Evolutionary conservation across 192 early-diverging fungal genomes (phyloP), one percentile per base, ranked within the genome.

Genomic region (Entrophospora sp.): DNA sequence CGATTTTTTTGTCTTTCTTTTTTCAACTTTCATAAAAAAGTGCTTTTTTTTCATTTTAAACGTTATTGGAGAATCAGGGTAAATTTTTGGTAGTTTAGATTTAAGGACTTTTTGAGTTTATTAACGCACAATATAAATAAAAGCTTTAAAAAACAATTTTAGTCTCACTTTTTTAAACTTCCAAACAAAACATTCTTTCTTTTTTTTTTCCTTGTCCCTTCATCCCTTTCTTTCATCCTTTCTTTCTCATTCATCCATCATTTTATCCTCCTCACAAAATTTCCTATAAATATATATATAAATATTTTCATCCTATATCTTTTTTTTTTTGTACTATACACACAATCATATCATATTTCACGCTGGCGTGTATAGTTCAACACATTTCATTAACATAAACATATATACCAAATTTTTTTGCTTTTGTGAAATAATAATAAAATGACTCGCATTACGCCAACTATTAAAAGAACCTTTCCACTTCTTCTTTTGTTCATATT

Each of bases 361-460:
- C 62, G 62, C 62, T 64, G 62, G 62, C 62, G 62, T 64, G 62
- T 25, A 22, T 20, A 34, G n/a, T 49, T 35, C 10, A 40, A n/a
- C n/a, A n/a, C n/a, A n/a, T 20, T 37, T 37, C 18, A 36, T 36
- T 30, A 2, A 24, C 2, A 57, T 9, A 37, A 36, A 16, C 4
- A 12, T 9, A 22, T 38, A 8, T 22, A 22, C 28, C 12, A 13
- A 14, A 35, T 57, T 57, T 57, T 13, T 57, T 36, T 32, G 28
- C 16, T 34, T 55, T 57, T 57, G 10, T 20, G 18, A 24, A 18
- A 14, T 37, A 37, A 20, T 24, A 37, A 20, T 22, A 57, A 57
- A 37, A 62, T 45, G 38, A 2, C 28, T 28, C 42, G 42, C 27
- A 31, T 45, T 25, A 31, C 42, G 40, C 20, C 40, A 28, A n/a